A percentile compares a stretch with the other conserved stretches of the same genome.
Conservation (phyloP, 169 alveolate species). For the Plasmodium gaboni region DNA sequence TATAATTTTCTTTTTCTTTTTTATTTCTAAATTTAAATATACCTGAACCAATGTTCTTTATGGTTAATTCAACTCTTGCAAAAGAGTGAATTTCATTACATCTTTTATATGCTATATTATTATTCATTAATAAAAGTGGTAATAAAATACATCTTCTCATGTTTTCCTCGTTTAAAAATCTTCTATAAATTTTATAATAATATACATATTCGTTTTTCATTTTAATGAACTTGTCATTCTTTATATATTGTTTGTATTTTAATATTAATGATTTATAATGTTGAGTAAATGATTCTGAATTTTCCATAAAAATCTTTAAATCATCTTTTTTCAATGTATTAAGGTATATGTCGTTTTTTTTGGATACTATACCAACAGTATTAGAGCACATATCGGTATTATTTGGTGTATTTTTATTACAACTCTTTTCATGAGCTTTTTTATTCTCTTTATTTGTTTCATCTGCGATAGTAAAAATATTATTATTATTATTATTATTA, state of each 20-base stretch:
- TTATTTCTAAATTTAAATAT: slow-evolving; percentile 58
- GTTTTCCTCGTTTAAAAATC: slow-evolving; percentile 14
- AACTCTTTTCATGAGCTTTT: background rate
- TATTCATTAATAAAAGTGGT: slow-evolving; percentile 52
- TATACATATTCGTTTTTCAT: slow-evolving; percentile 44
- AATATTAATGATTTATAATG: slow-evolving; percentile 25
- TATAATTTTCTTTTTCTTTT: slow-evolving; percentile 60
- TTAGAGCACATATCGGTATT: background rate
- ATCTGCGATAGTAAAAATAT: background rate
- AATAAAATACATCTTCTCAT: slow-evolving; percentile 15
- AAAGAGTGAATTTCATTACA: slow-evolving; percentile 26
- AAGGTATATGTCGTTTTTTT: background rate
- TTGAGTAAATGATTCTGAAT: slow-evolving; percentile 36
- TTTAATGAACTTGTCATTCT: slow-evolving; percentile 21
- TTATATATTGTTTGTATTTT: slow-evolving; percentile 43
- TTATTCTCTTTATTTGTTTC: slow-evolving; percentile 1
- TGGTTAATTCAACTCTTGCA: slow-evolving; percentile 28
- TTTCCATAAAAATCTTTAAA: background rate
- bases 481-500: background rate
- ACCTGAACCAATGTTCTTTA: slow-evolving; percentile 65
- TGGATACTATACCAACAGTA: background rate
- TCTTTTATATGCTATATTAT: slow-evolving; percentile 22
- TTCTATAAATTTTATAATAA: slow-evolving; percentile 36
- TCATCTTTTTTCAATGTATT: background rate
- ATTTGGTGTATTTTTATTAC: background rate